Evolutionary conservation across 73 alveolate species (phyloP).

Genomic region (Symbiodinium pilosum): DNA sequence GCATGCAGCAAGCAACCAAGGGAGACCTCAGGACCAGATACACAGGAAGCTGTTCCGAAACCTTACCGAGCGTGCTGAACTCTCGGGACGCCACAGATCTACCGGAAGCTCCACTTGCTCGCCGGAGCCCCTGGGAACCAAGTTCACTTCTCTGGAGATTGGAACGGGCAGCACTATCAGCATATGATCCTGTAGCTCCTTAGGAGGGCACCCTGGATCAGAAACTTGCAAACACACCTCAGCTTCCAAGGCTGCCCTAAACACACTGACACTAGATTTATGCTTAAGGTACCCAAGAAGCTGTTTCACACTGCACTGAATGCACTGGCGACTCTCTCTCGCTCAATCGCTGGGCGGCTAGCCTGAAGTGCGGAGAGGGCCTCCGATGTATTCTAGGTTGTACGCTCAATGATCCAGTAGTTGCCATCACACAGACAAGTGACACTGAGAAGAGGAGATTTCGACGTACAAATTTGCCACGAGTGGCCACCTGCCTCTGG

Average conservation of each 20-base stretch:
- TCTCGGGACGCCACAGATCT: background rate
- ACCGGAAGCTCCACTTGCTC: background rate
- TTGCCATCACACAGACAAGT: too few species aligned
- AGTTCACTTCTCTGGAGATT: background rate
- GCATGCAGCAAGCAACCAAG: background rate
- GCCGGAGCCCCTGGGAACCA: background rate
- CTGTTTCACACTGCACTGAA: too few species aligned
- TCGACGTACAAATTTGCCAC: background rate
- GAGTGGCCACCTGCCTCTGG: background rate
- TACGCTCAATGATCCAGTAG: too few species aligned
- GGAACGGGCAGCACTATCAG: too few species aligned
- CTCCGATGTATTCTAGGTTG: too few species aligned
- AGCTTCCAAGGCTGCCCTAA: background rate
- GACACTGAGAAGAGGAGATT: too few species aligned
- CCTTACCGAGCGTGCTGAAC: background rate
- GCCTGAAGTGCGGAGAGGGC: background rate
- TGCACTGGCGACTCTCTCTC: too few species aligned
- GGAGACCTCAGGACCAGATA: background rate
- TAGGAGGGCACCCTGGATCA: too few species aligned
- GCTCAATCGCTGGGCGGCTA: background rate
- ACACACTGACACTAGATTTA: too few species aligned
- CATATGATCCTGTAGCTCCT: too few species aligned
- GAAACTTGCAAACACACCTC: background rate
- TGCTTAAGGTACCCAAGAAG: too few species aligned
- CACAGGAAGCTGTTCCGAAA: background rate